These are phyloP conservation scores for Quercus phellos DNA, from an alignment of 331 rosid species.

Conservation along the genomic window DNA sequence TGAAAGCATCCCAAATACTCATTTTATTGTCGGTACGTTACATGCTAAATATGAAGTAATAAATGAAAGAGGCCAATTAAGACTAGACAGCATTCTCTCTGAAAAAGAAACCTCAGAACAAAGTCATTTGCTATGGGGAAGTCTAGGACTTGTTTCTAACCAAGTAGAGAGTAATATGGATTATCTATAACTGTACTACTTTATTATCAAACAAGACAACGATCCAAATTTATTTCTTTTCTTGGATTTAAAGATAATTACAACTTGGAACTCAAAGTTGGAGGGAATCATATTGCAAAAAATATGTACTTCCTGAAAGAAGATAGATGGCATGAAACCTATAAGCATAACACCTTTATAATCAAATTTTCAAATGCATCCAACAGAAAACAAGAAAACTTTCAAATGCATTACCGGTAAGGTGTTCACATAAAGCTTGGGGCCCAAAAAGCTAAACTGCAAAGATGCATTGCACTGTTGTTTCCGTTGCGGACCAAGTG, in stretches of 20 bases:
- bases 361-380: conserved; percentile 6
- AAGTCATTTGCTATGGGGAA: neutral
- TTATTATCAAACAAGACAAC: neutral
- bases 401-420: conserved; percentile 42
- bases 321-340: neutral
- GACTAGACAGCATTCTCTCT: too few relatives aligned
- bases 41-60: neutral
- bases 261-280: neutral
- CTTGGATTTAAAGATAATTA: neutral
- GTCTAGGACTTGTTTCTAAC: neutral
- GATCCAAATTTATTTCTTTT: neutral
- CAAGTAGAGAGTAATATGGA: neutral
- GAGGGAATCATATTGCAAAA: neutral
- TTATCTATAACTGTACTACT: neutral
- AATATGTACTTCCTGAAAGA: neutral
- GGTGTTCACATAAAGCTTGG: conserved; percentile 84
- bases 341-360: neutral
- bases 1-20: neutral
- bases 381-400: neutral
- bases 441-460: conserved; percentile 94
- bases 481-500: conserved; percentile 95
- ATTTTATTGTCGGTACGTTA: neutral
- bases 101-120: too few relatives aligned
- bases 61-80: too few relatives aligned
- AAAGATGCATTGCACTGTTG: conserved; percentile 66